Conservation (phyloP, 1,284 basidiomycete genomes). For the Apiotrichum veenhuisii region DNA sequence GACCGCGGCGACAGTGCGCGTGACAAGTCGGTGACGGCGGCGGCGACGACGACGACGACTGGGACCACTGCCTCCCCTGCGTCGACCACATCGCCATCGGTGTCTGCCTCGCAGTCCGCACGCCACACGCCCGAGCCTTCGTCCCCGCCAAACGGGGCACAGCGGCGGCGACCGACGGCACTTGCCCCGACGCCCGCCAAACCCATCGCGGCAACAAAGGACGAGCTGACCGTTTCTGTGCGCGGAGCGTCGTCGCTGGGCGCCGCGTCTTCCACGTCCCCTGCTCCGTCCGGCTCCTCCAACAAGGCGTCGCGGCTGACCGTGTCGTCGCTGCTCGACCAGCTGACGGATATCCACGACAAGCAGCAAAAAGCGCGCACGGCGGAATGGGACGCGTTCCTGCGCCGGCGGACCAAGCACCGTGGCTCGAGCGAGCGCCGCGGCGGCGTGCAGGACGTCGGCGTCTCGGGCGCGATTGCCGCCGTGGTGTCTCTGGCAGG, state of each 20-base stretch:
- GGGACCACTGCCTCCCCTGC: not conserved
- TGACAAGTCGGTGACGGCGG: not conserved
- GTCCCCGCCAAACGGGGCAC: conserved; percentile 1
- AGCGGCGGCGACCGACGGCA: conserved; percentile 15
- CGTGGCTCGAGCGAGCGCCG: conserved; percentile 3
- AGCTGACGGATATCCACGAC: conserved; percentile 83
- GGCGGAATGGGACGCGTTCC: conserved; percentile 84
- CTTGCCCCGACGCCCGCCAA: conserved; percentile 48
- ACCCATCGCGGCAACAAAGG: conserved; percentile 43
- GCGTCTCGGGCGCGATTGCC: conserved; percentile 16
- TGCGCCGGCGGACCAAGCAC: conserved; percentile 52
- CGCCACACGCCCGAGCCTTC: conserved; percentile 2
- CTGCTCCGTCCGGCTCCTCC: not conserved
- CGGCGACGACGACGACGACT: not conserved
- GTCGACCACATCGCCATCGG: not conserved
- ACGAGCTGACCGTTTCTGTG: conserved; percentile 43
- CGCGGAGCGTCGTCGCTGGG: conserved; percentile 24
- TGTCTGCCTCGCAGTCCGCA: not conserved
- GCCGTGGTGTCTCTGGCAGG: conserved; percentile 49
- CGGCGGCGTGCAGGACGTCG: conserved; percentile 16
- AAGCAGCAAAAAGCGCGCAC: conserved; percentile 67
- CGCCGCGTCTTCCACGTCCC: conserved; percentile 8
- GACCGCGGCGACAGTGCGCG: not conserved
- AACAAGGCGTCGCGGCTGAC: conserved; percentile 56
- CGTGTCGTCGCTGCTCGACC: conserved; percentile 69